phyloP scores from a whole-genome alignment of 1,284 basidiomycete species.

The Rhodotorula sp. region DNA sequence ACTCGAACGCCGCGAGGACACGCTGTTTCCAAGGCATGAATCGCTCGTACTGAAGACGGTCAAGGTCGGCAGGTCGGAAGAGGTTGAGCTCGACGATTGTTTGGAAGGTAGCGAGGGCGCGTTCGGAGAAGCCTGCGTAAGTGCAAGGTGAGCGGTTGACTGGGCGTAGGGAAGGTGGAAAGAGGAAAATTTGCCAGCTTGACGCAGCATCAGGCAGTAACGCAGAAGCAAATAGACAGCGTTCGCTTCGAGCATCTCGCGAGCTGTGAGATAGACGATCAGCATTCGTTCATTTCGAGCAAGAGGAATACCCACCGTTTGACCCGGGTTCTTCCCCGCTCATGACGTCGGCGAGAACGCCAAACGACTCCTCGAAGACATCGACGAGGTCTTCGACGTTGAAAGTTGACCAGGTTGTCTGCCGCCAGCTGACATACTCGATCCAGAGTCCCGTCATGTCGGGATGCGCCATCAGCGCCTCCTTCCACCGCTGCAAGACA shows the following conservation, averaged over 20 bases:
- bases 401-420: slow-evolving; percentile 41
- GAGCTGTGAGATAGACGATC: slow-evolving; percentile 42
- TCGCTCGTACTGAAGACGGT: slow-evolving; percentile 27
- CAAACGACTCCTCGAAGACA: slow-evolving; percentile 39
- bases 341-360: slow-evolving; percentile 52
- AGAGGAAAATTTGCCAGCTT: background rate
- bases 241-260: slow-evolving; percentile 61
- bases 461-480: slow-evolving; percentile 50
- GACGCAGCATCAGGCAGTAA: slow-evolving; percentile 53
- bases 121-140: slow-evolving; percentile 53
- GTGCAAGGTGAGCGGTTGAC: background rate
- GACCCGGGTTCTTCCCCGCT: slow-evolving; percentile 39
- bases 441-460: slow-evolving; percentile 39
- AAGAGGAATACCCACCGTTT: background rate
- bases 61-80: slow-evolving; percentile 47
- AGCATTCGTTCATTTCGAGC: background rate
- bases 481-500: slow-evolving; percentile 67
- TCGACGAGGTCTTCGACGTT: slow-evolving; percentile 38
- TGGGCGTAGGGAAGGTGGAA: too few species aligned
- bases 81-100: slow-evolving; percentile 56
- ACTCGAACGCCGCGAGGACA: slow-evolving; percentile 50
- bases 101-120: slow-evolving; percentile 55
- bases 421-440: slow-evolving; percentile 40
- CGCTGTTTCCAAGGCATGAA: slow-evolving; percentile 21
- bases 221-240: slow-evolving; percentile 56